Conservation (phyloP, 257 asterid genomes). For the Solanum acaule region DNA sequence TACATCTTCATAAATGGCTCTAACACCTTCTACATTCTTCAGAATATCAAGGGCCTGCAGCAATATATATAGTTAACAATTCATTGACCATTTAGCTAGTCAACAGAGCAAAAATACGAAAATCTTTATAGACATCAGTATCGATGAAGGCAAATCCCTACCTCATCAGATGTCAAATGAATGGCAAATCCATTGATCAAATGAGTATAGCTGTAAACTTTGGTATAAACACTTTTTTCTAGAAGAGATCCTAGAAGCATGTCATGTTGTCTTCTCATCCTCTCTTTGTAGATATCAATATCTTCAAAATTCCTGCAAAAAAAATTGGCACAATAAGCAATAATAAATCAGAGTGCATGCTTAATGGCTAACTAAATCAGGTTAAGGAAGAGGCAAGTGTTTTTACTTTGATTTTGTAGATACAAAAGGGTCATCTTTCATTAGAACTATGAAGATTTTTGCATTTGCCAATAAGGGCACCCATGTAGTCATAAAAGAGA, state of each 20-base stretch:
- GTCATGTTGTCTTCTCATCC: constrained; percentile 17
- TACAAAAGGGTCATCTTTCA: constrained; percentile 38
- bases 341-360: not conserved
- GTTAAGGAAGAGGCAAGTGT: not conserved
- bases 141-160: not conserved
- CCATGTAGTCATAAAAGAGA: constrained; percentile 6
- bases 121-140: not conserved
- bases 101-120: not conserved
- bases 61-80: not conserved
- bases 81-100: not conserved
- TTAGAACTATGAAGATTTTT: constrained; percentile 39
- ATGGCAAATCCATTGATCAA: constrained; percentile 57
- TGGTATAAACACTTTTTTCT: constrained; percentile 26
- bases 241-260: constrained; percentile 40
- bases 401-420: not conserved
- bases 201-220: constrained; percentile 60
- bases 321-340: not conserved
- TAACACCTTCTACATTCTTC: constrained; percentile 23
- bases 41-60: constrained; percentile 34
- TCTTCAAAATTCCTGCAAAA: constrained; percentile 13
- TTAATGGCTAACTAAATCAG: not conserved
- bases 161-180: constrained; percentile 30
- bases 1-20: constrained; percentile 40
- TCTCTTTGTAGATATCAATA: not conserved
- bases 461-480: constrained; percentile 15